Evolutionary conservation across 2,329 filamentous ascomycete species (phyloP).

Genomic region (Rhynchosporium secalis): DNA sequence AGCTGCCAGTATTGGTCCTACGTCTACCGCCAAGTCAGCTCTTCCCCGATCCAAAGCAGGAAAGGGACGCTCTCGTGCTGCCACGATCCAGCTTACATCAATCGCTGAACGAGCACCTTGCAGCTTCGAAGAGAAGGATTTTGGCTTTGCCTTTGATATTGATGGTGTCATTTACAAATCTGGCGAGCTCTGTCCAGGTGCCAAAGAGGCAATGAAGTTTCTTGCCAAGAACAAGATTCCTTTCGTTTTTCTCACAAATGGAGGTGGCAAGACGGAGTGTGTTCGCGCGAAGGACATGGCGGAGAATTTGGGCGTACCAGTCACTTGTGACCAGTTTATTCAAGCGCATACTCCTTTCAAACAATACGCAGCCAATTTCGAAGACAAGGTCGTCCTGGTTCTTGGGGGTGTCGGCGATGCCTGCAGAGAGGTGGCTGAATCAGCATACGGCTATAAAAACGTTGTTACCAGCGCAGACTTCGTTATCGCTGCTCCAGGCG

Average conservation of each 20-base stretch:
- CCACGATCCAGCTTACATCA: neutral
- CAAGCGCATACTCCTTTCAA: conserved; percentile 75
- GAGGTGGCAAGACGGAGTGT: conserved; percentile 14
- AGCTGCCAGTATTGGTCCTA: too few relatives aligned
- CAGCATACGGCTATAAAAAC: conserved; percentile 17
- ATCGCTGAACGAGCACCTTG: neutral
- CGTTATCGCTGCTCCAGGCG: neutral
- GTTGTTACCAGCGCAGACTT: conserved; percentile 14
- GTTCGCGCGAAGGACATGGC: conserved; percentile 54
- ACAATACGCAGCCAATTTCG: conserved; percentile 61
- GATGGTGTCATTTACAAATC: conserved; percentile 73
- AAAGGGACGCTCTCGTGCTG: neutral
- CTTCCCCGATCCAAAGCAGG: neutral
- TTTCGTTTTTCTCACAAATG: conserved; percentile 70
- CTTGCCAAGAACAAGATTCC: conserved; percentile 71
- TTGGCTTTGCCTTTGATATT: conserved; percentile 72
- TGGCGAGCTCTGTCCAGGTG: conserved; percentile 65
- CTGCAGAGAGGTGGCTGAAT: conserved; percentile 55
- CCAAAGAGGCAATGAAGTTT: conserved; percentile 61
- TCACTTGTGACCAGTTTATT: conserved; percentile 60
- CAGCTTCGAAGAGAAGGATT: neutral
- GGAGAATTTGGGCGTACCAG: conserved; percentile 51
- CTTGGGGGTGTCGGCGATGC: conserved; percentile 62
- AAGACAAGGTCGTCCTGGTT: conserved; percentile 66
- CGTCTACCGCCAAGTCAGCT: too few relatives aligned